phyloP scores from a whole-genome alignment of 108 stramenopile species.

The Stephanodiscus minutulus region DNA sequence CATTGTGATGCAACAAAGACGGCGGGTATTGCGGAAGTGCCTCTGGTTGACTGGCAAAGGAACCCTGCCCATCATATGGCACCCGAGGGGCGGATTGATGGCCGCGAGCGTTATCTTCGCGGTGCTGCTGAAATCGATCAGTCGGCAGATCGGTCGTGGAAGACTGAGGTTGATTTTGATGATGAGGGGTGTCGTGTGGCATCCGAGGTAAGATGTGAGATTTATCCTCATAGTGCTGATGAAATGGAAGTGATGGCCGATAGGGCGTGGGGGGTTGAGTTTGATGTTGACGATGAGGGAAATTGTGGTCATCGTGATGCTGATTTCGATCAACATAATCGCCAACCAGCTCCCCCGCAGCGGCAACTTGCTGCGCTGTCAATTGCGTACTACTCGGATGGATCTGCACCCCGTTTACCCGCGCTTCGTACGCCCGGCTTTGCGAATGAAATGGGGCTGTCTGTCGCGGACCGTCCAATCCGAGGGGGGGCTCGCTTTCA shows the following conservation, averaged over 20 bases:
- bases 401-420: not conserved
- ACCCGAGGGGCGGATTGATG: constrained; percentile 16
- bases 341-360: not conserved
- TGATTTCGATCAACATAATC: constrained; percentile 1
- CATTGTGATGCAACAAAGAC: constrained; percentile 18
- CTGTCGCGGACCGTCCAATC: constrained; percentile 1
- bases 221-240: not conserved
- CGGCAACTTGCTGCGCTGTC: not conserved
- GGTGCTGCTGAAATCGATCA: constrained; percentile 10
- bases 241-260: not conserved
- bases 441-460: constrained; percentile 1
- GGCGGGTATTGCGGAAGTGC: constrained; percentile 22
- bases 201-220: not conserved
- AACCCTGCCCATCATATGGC: constrained; percentile 1
- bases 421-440: not conserved
- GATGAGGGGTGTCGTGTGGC: constrained; percentile 9
- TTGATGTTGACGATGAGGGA: not conserved
- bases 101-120: not conserved
- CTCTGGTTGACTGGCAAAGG: constrained; percentile 5
- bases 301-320: not conserved
- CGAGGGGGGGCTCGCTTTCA: constrained; percentile 8
- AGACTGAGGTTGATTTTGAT: constrained; percentile 12
- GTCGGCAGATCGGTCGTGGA: constrained; percentile 8
- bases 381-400: not conserved
- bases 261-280: not conserved